A percentile compares a stretch with the other conserved stretches of the same genome.
These are phyloP conservation scores for Aspergillus baeticus DNA, from an alignment of 495 filamentous ascomycete species.

Conservation along the genomic window DNA sequence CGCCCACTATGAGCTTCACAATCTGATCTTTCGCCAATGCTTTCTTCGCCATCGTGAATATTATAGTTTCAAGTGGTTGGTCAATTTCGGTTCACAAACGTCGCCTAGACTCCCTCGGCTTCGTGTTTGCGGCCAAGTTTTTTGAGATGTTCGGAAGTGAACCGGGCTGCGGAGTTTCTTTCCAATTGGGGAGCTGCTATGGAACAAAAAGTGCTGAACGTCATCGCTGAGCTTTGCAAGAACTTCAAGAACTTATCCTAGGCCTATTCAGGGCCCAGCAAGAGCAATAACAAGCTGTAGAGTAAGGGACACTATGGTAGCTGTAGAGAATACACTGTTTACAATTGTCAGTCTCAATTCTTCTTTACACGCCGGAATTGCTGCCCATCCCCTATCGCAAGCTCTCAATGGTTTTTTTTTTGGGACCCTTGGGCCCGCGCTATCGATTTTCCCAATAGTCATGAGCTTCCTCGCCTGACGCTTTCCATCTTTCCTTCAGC, in stretches of 20 bases:
- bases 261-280: not conserved
- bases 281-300: not conserved
- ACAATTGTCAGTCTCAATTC: not conserved
- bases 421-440: slow-evolving; percentile 28
- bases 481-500: slow-evolving; percentile 17
- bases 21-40: slow-evolving; percentile 73
- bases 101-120: not conserved
- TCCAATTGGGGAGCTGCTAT: not conserved
- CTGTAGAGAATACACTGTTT: too few species aligned
- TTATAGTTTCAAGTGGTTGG: not conserved
- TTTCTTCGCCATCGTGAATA: slow-evolving; percentile 72
- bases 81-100: not conserved
- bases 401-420: not conserved
- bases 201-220: slow-evolving; percentile 10
- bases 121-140: slow-evolving; percentile 10
- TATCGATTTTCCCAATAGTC: slow-evolving; percentile 26
- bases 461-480: slow-evolving; percentile 21
- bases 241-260: not conserved
- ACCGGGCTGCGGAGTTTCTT: slow-evolving; percentile 9
- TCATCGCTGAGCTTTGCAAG: slow-evolving; percentile 1
- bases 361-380: not conserved
- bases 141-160: not conserved
- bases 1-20: slow-evolving; percentile 97
- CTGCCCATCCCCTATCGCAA: not conserved
- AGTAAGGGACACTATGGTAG: not conserved